Evolutionary conservation across 257 asterid genomes (phyloP).

Genomic region (Salvia miltiorrhiza): DNA sequence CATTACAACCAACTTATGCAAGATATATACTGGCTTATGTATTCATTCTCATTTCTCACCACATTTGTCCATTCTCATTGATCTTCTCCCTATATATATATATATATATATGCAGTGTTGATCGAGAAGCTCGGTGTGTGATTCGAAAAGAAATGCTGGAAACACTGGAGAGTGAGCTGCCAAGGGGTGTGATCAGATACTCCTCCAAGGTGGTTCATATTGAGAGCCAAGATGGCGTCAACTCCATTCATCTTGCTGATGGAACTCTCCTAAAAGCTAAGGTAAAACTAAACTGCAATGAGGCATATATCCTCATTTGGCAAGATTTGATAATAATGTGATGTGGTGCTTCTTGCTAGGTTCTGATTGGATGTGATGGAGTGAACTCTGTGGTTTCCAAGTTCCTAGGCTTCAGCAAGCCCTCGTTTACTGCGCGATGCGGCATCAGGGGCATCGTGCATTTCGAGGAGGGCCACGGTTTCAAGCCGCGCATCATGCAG

Average conservation of each 20-base stretch:
- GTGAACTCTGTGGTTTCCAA: conserved; percentile 16
- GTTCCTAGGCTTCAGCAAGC: neutral
- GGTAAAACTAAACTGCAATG: neutral
- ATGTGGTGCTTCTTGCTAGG: neutral
- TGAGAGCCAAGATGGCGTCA: neutral
- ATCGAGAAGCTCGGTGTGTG: neutral
- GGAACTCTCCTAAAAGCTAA: conserved; percentile 11
- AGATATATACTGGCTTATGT: too few species aligned
- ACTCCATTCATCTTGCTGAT: conserved; percentile 1
- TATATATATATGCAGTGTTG: neutral
- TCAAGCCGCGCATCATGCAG: neutral
- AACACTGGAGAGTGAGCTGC: neutral
- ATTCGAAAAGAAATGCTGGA: neutral
- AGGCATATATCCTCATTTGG: neutral
- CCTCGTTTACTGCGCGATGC: neutral
- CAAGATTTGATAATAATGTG: neutral
- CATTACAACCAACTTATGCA: too few species aligned
- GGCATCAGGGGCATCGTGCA: neutral
- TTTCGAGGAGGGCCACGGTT: neutral
- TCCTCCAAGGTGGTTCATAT: conserved; percentile 8
- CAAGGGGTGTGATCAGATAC: neutral
- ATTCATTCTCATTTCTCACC: too few species aligned
- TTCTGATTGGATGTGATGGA: conserved; percentile 13
- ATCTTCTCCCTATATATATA: too few species aligned
- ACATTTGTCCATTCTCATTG: too few species aligned